Evolutionary conservation across 495 filamentous ascomycete genomes (phyloP), one percentile per base, ranked within the genome.

Genomic region (Trichoderma asperelloides): DNA sequence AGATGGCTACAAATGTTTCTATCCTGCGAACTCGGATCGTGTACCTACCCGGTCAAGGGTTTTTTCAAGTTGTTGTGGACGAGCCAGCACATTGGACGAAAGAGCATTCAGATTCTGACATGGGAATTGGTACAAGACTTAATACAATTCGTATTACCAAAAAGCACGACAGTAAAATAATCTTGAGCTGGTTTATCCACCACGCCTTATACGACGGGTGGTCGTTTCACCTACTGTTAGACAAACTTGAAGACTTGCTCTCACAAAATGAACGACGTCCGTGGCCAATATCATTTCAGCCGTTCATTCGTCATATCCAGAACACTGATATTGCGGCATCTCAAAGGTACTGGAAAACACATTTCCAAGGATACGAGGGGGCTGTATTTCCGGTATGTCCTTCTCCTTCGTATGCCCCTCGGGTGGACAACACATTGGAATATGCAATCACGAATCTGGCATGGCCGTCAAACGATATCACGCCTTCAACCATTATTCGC

Each of bases 1-100:
- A 70, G 7, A 68, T 73, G 18, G 78, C 73, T 27, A 80, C 82
- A 65, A 76, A 81, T 16, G 78, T 60, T 8, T 28, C 65, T 2
- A 28, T 63, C 25, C 49, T 74, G 11, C 23, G 60, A 15, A 63
- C 60, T 15, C 60, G 60, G 9, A 6, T 63, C 9, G 27, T 16
- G 23, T 16, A 63, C 16, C 27, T 40, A 4, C 27, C 27, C 1
- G n/a, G 23, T n/a, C 27, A 18, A 11, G 60, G 60, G 12, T 23
- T 40, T 33, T 7, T 21, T 2, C 60, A 63, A n/a, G 60, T 63
- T 15, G 27, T 63, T 33, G 16, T 33, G 0, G 16, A 63, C 9
- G 60, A 63, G 25, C 15, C 16, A 7, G 23, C 30, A 5, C 6
- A 18, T 0, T 63, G 27, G 60, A 37, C 33, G 6, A 7, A 37